Percentiles rank a stretch among this genome's conserved stretches.
phyloP scores from a whole-genome alignment of 1,139 yeast species.

The Kodamaea suecica region DNA sequence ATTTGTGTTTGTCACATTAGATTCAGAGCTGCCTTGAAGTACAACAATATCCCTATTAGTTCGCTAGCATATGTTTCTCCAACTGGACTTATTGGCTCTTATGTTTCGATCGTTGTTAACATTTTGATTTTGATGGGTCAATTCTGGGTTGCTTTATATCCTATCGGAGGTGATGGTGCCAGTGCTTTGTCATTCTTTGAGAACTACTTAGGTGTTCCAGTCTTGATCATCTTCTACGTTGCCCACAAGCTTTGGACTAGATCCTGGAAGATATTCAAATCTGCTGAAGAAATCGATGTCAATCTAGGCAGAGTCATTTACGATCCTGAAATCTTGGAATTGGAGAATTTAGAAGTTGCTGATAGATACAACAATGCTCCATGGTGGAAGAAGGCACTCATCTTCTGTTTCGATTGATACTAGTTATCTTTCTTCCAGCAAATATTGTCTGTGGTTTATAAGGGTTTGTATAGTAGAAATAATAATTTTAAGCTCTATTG shows the following conservation, averaged over 20 bases:
- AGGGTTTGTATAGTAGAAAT: too few species aligned
- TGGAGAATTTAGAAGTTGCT: constrained; percentile 22
- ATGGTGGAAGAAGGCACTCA: constrained; percentile 21
- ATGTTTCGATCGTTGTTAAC: constrained; percentile 20
- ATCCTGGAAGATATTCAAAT: constrained; percentile 21
- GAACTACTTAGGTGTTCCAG: constrained; percentile 23
- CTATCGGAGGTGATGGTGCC: constrained; percentile 21
- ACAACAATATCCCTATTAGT: constrained; percentile 19
- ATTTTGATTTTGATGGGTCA: constrained; percentile 20
- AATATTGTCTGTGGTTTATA: too few species aligned
- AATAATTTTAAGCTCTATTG: too few species aligned
- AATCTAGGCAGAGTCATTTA: constrained; percentile 20
- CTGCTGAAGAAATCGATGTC: constrained; percentile 21
- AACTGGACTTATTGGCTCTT: constrained; percentile 24
- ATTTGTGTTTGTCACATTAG: constrained; percentile 23
- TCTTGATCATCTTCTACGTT: constrained; percentile 21
- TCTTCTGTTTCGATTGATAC: constrained; percentile 15
- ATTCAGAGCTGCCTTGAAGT: constrained; percentile 24
- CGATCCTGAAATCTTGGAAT: constrained; percentile 24
- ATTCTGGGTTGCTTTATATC: constrained; percentile 28
- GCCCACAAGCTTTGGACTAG: constrained; percentile 24
- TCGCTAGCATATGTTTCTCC: constrained; percentile 24
- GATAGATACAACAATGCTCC: constrained; percentile 22
- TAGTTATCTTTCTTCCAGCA: too few species aligned
- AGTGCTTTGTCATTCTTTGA: constrained; percentile 23